Evolutionary conservation across 1,284 basidiomycete genomes (phyloP).

Genomic region (Ceratorhiza oryzae-sativae): DNA sequence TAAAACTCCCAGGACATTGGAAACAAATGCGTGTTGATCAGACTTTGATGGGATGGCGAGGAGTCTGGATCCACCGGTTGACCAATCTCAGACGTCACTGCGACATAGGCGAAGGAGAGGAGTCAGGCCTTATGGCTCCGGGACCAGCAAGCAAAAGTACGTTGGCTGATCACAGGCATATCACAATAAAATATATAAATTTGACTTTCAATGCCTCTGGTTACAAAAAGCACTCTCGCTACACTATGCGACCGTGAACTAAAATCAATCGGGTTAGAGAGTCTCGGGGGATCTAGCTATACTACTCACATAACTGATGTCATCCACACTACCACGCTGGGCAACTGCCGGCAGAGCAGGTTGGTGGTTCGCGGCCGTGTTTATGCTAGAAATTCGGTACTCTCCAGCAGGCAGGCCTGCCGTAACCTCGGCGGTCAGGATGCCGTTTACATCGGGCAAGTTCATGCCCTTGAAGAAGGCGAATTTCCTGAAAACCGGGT

Average conservation of each 20-base stretch:
- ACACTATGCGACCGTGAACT: conserved; percentile 56
- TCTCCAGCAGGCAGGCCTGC: conserved; percentile 64
- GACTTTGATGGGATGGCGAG: no score
- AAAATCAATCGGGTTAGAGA: conserved; percentile 16
- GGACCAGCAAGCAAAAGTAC: no score
- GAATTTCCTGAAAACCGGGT: conserved; percentile 51
- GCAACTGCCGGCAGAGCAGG: conserved; percentile 68
- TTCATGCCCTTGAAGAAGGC: conserved; percentile 75
- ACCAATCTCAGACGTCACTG: no score
- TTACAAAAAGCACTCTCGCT: no score
- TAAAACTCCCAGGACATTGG: no score
- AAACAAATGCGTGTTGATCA: no score
- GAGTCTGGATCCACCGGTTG: no score
- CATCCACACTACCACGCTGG: conserved; percentile 65
- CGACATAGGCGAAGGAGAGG: no score
- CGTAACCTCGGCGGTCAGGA: conserved; percentile 61
- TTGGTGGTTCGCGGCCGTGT: conserved; percentile 68
- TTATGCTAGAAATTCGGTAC: conserved; percentile 68
- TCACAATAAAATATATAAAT: background rate
- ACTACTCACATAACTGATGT: conserved; percentile 62
- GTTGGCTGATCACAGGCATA: no score
- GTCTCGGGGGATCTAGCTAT: conserved; percentile 42
- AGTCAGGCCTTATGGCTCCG: no score
- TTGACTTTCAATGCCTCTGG: no score
- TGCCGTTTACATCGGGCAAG: conserved; percentile 57